Percentiles rank a stretch among this genome's conserved stretches.
phyloP scores from a whole-genome alignment of 495 filamentous ascomycete genomes.

The Xanthoparmelia taractica region DNA sequence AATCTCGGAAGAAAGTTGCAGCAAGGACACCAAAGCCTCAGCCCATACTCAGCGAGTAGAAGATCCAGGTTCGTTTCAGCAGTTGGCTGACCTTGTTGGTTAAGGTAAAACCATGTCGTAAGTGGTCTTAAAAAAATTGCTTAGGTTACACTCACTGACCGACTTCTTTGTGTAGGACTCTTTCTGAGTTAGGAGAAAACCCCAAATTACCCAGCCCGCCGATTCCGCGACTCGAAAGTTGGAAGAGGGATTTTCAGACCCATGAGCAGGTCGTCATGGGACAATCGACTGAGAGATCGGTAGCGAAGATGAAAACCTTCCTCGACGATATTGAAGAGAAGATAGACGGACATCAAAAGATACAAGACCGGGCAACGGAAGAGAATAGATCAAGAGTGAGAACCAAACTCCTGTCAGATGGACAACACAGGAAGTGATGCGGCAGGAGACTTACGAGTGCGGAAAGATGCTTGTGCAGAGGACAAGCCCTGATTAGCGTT shows the following conservation, averaged over 20 bases:
- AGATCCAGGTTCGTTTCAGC: background rate
- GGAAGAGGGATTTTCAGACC: background rate
- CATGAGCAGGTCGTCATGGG: constrained; percentile 10
- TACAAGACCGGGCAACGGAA: background rate
- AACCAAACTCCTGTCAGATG: background rate
- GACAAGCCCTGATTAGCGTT: background rate
- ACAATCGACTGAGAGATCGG: background rate
- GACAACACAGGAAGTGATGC: background rate
- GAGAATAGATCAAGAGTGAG: background rate
- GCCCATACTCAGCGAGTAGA: background rate
- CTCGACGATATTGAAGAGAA: constrained; percentile 1
- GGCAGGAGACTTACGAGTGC: background rate
- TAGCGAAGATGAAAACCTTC: background rate
- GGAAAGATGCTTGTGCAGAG: background rate
- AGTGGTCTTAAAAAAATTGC: background rate
- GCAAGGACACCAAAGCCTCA: background rate
- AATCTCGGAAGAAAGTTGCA: background rate
- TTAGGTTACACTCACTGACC: background rate
- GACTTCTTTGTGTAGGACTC: background rate
- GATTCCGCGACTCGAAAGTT: constrained; percentile 4
- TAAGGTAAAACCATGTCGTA: background rate
- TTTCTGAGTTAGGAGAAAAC: background rate
- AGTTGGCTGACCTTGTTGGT: background rate
- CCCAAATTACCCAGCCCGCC: background rate
- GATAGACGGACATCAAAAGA: background rate